Evolutionary conservation across 2,329 filamentous ascomycete genomes (phyloP).

Genomic region (Verticillium albo-atrum): DNA sequence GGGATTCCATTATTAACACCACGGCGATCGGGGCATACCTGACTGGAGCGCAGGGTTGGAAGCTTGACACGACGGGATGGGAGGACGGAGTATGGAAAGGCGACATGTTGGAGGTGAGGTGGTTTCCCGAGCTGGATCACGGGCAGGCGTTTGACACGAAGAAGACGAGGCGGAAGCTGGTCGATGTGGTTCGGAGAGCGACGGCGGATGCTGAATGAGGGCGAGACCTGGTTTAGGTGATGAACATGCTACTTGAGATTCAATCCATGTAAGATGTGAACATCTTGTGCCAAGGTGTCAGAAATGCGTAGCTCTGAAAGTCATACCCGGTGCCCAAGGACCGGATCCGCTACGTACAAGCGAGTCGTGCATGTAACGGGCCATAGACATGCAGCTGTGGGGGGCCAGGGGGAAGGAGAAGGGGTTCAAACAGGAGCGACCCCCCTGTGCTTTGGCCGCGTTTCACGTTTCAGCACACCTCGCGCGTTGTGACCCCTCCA

Average conservation of each 20-base stretch:
- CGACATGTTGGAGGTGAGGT: background rate
- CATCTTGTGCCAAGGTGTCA: no score
- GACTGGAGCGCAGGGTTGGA: slow-evolving; percentile 4
- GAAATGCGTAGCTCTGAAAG: no score
- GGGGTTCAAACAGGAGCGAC: slow-evolving; percentile 2
- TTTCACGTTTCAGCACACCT: slow-evolving; percentile 2
- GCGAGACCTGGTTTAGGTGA: no score
- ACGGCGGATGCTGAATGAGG: no score
- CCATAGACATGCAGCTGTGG: no score
- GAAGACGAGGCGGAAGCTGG: background rate
- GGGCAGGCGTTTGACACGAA: background rate
- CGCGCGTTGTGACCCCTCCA: background rate
- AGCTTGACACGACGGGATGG: background rate
- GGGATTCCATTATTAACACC: slow-evolving; percentile 63
- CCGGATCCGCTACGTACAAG: no score
- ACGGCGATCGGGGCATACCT: slow-evolving; percentile 54
- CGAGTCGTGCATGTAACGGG: no score
- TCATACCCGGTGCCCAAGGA: no score
- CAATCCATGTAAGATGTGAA: no score
- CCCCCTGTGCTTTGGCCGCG: slow-evolving; percentile 1
- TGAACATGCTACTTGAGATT: no score
- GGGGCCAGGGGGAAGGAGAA: background rate
- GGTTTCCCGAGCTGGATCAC: background rate
- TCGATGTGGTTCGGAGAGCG: background rate
- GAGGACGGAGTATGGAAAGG: background rate